Evolutionary conservation across 2,329 filamentous ascomycete genomes (phyloP), one percentile per base, ranked within the genome.

Genomic region (Xylariaceae sp.): DNA sequence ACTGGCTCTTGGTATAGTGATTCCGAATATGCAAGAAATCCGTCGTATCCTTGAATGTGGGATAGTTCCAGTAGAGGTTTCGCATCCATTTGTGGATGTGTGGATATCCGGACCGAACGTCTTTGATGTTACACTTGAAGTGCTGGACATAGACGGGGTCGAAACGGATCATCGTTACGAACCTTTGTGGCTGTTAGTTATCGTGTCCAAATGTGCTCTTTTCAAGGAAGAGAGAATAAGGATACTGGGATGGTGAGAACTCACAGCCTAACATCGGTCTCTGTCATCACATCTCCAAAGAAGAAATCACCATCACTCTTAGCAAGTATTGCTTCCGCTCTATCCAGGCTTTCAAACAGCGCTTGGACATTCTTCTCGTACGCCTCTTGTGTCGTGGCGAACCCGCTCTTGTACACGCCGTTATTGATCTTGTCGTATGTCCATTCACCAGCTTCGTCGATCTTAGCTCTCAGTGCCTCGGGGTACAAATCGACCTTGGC

Each of bases 21-120:
- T 75, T 86, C 81, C 95, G 96, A 74, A 97, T 97, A 72, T 99
- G 94, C 68, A 95, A 82, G 67, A 95, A 96, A 68, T 96, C 81
- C 18, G 91, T 95, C 53, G 90, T 94, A 45, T 87, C 81, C 55
- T 75, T 74, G 72, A 95, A 96, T 2, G 89, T 90, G 0, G 83
- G 75, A 19, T 83, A 68, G 58, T 86, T 85, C 90, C 90, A 96
- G 74, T 96, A 96, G 60, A 95, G 72, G 63, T 85, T 79, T 48
- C 88, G 78, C 71, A 96, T 69, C 90, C 91, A 96, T 52, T 72
- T 74, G 73, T 96, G 89, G 51, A 95, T 72, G 44, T 78, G 74
- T 27, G 91, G 91, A 66, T 94, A 96, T 2, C 90, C 90, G 7
- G 81, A 85, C 39, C 90, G 80, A 64, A 95, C 91, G 68, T 95